phyloP scores from a whole-genome alignment of 306 rosid genomes.

The Dalbergia cultrata region DNA sequence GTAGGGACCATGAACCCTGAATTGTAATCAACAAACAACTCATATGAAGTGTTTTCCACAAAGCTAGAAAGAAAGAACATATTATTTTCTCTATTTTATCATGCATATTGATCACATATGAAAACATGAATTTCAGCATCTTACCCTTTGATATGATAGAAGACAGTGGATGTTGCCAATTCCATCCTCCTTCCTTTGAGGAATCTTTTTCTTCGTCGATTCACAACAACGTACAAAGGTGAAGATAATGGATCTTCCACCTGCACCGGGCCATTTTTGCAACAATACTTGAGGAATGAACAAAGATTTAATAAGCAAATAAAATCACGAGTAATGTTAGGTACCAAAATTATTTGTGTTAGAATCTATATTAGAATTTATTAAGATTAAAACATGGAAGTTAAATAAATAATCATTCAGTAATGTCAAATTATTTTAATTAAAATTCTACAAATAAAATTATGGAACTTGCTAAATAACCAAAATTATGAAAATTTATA shows the following conservation, averaged over 20 bases:
- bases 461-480: too few species aligned
- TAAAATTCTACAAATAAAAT: too few species aligned
- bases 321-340: too few species aligned
- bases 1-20: slow-evolving; percentile 35
- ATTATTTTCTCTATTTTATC: too few species aligned
- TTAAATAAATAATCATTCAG: too few species aligned
- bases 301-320: too few species aligned
- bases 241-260: slow-evolving; percentile 10
- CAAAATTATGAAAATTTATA: too few species aligned
- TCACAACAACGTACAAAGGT: slow-evolving; percentile 50
- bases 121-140: background rate
- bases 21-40: background rate
- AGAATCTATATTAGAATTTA: too few species aligned
- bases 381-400: too few species aligned
- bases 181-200: background rate
- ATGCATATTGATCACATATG: too few species aligned
- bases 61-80: background rate
- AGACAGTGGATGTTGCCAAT: slow-evolving; percentile 11
- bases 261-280: slow-evolving; percentile 7
- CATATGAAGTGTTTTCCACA: background rate
- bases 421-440: too few species aligned
- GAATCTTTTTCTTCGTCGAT: slow-evolving; percentile 29
- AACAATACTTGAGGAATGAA: background rate
- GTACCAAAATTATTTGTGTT: too few species aligned
- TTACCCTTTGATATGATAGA: slow-evolving; percentile 48